A percentile compares a stretch with the other conserved stretches of the same genome.
These are phyloP conservation scores for Lineolata rhizophorae DNA, from an alignment of 495 filamentous ascomycete species.

Conservation along the genomic window DNA sequence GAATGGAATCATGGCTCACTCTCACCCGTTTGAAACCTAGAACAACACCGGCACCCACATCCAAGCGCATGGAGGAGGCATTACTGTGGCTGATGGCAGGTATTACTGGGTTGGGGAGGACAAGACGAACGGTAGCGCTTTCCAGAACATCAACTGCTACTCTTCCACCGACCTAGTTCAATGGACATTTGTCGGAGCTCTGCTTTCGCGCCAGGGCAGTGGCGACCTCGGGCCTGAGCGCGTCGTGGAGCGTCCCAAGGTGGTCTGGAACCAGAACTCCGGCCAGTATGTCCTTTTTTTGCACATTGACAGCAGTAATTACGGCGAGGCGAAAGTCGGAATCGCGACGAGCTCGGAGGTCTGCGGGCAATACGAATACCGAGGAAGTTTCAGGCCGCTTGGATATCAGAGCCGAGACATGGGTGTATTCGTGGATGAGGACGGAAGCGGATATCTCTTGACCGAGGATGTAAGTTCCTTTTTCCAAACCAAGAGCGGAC, in stretches of 20 bases:
- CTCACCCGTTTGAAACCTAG: too few relatives aligned
- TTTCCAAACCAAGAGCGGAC: too few relatives aligned
- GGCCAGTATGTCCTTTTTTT: slow-evolving; percentile 36
- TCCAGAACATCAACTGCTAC: slow-evolving; percentile 39
- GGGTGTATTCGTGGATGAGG: slow-evolving; percentile 36
- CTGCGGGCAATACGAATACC: slow-evolving; percentile 32
- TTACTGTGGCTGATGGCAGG: slow-evolving; percentile 28
- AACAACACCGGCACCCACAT: slow-evolving; percentile 29
- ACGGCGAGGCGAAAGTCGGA: slow-evolving; percentile 40
- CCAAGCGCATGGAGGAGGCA: slow-evolving; percentile 32
- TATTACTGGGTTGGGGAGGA: slow-evolving; percentile 50
- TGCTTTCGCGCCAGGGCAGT: slow-evolving; percentile 25
- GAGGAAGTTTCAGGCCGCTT: slow-evolving; percentile 24
- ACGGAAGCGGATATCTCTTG: slow-evolving; percentile 38
- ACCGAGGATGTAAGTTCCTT: slow-evolving; percentile 30
- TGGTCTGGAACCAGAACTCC: slow-evolving; percentile 34
- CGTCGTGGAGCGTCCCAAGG: slow-evolving; percentile 43
- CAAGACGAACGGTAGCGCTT: slow-evolving; percentile 32
- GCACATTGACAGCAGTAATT: slow-evolving; percentile 41
- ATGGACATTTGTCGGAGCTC: slow-evolving; percentile 34
- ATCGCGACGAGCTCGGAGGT: slow-evolving; percentile 35
- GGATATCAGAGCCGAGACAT: slow-evolving; percentile 35
- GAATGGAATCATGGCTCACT: neutral
- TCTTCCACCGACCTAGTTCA: slow-evolving; percentile 33
- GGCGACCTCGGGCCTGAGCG: slow-evolving; percentile 40